A percentile compares a stretch with the other conserved stretches of the same genome.
These are phyloP conservation scores for Sporothrix inflata DNA, from an alignment of 2,329 filamentous ascomycete genomes.

Conservation along the genomic window DNA sequence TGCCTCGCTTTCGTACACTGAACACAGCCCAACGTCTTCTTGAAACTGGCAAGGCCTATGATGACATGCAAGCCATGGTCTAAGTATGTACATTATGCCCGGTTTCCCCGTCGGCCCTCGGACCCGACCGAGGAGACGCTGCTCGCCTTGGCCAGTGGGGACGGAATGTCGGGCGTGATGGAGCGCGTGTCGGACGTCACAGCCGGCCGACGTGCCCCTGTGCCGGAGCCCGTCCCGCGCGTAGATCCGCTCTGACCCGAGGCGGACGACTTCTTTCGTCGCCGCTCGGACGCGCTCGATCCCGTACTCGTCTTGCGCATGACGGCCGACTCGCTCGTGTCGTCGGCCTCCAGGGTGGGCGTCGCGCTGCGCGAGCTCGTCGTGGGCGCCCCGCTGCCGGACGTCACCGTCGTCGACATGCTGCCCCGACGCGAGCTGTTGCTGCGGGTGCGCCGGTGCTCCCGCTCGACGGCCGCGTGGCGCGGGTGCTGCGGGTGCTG, in stretches of 20 bases:
- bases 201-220: slow-evolving; percentile 42
- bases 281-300: slow-evolving; percentile 54
- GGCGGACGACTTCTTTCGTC: slow-evolving; percentile 50
- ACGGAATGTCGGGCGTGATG: slow-evolving; percentile 58
- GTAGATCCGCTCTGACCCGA: slow-evolving; percentile 42
- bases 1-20: not conserved
- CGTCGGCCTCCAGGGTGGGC: slow-evolving; percentile 51
- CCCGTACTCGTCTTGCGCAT: slow-evolving; percentile 52
- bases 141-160: slow-evolving; percentile 56
- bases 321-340: slow-evolving; percentile 37
- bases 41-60: not conserved
- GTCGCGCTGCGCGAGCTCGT: slow-evolving; percentile 18
- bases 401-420: slow-evolving; percentile 39
- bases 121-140: slow-evolving; percentile 37
- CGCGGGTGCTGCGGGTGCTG: slow-evolving; percentile 49
- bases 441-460: slow-evolving; percentile 55
- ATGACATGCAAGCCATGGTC: not conserved
- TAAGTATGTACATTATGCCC: not conserved
- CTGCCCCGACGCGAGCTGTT: slow-evolving; percentile 58
- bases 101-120: slow-evolving; percentile 8
- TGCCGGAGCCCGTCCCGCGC: slow-evolving; percentile 40
- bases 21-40: not conserved
- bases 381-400: not conserved
- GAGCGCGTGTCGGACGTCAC: slow-evolving; percentile 53
- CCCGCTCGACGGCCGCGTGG: slow-evolving; percentile 49